Evolutionary conservation across 768 basidiomycete species (phyloP), one percentile per base, ranked within the genome.

Genomic region (Amanita pallidorosea): DNA sequence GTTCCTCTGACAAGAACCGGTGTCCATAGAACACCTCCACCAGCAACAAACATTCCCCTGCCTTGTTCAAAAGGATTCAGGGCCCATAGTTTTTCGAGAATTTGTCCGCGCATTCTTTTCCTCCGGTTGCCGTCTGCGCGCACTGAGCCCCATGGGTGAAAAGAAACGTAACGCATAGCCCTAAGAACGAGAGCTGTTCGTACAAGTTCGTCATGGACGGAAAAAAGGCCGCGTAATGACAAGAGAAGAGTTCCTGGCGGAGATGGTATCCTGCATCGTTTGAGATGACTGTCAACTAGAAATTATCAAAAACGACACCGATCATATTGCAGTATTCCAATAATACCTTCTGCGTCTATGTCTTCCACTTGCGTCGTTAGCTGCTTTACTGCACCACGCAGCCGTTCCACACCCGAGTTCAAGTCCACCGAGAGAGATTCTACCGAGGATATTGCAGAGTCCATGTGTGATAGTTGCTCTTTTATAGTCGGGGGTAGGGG

Each of bases 141-240:
- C 15, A 74, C 58, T 43, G 79, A 79, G 4, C 89, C 89, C 89
- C 89, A 92, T 2, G 86, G 83, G 35, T 76, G 69, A 41, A 79
- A 81, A 0, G 88, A 90, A 37, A 81, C 67, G 57, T 80, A 85
- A 12, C 87, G 85, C 47, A 88, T 66, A 25, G 83, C 68, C 29
- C 80, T 75, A 38, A 75, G 63, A 54, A 81, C 60, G 40, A 81
- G 58, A 2, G 73, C 71, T 40, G 58, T 61, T 46, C 65, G 70
- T 15, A 76, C 59, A 15, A 64, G 55, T 0, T 63, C 61, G 36
- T 74, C 65, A 1, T 59, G 53, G 43, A 76, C 64, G 0, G 59
- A 48, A 33, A 59, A 45, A 0, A 80, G 58, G 2, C 61, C 55
- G 7, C 58, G 53, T 11, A 61, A 61, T 0, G 78, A 70, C 2